A percentile compares a stretch with the other conserved stretches of the same genome.
Evolutionary conservation across 2,329 filamentous ascomycete genomes (phyloP).

Genomic region (Blastomyces percursus): DNA sequence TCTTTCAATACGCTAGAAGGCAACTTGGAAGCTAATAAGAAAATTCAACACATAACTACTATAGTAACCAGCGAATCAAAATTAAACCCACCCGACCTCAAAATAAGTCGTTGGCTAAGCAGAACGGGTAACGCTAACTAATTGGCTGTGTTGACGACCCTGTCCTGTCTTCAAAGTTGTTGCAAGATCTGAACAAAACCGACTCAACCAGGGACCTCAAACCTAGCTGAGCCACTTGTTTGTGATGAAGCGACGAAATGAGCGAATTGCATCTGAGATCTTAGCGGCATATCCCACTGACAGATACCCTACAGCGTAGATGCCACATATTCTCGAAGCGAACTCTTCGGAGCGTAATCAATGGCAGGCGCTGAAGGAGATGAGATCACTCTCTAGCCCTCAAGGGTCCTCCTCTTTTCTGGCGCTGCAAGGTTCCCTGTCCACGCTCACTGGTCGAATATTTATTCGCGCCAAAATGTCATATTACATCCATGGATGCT

Average conservation of each 20-base stretch:
- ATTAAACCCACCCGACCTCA: background rate
- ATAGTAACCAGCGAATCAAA: background rate
- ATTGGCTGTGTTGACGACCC: background rate
- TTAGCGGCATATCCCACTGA: background rate
- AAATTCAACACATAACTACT: background rate
- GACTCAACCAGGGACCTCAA: background rate
- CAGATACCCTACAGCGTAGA: background rate
- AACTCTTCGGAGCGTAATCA: background rate
- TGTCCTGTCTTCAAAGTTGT: background rate
- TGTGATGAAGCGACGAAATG: background rate
- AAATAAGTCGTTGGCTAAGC: background rate
- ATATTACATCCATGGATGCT: background rate
- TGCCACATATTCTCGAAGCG: background rate
- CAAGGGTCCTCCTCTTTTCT: background rate
- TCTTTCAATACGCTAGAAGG: background rate
- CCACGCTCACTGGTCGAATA: background rate
- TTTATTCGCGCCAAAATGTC: background rate
- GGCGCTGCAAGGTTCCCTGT: background rate
- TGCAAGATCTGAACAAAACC: background rate
- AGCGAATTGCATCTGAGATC: background rate
- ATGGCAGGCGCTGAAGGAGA: background rate
- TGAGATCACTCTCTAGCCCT: background rate
- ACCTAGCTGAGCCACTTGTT: background rate
- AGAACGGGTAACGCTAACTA: background rate
- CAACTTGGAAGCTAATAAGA: background rate